Conservation (phyloP, 306 rosid genomes). For the Leucaena leucocephala region DNA sequence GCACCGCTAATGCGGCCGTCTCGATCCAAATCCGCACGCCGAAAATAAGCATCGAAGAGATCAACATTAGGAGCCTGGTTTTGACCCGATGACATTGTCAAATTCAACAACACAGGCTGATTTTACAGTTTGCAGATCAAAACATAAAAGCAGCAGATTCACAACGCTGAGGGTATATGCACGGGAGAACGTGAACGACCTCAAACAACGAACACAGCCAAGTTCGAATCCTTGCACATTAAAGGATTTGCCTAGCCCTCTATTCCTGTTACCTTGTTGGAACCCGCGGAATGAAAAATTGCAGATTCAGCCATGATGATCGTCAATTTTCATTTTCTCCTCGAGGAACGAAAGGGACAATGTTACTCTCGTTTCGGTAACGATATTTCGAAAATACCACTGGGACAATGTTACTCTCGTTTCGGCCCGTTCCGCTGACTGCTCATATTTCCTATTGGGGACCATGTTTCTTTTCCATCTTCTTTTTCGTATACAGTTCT, state of each 20-base stretch:
- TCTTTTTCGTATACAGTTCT: too few relatives aligned
- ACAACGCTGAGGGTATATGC: slow-evolving; percentile 13
- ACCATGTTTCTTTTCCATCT: too few relatives aligned
- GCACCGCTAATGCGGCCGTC: slow-evolving; percentile 94
- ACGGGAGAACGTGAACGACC: neutral
- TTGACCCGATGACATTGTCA: slow-evolving; percentile 68
- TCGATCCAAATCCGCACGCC: slow-evolving; percentile 94
- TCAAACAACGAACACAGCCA: slow-evolving; percentile 16
- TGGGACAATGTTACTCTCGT: slow-evolving; percentile 13
- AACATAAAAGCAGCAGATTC: slow-evolving; percentile 34
- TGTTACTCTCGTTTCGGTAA: slow-evolving; percentile 29
- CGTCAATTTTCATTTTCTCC: slow-evolving; percentile 22
- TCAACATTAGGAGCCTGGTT: slow-evolving; percentile 76
- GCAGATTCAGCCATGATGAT: slow-evolving; percentile 1
- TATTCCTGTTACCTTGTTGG: neutral
- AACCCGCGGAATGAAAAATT: slow-evolving; percentile 11
- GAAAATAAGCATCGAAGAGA: slow-evolving; percentile 95
- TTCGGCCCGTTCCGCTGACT: neutral
- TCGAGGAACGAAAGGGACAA: slow-evolving; percentile 26
- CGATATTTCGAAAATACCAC: slow-evolving; percentile 48
- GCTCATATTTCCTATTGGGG: too few relatives aligned
- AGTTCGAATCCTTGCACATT: slow-evolving; percentile 36
- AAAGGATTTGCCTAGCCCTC: slow-evolving; percentile 19
- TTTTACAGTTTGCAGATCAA: slow-evolving; percentile 54
- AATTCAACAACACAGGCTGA: slow-evolving; percentile 43